Evolutionary conservation across 2,329 filamentous ascomycete genomes (phyloP).

Genomic region (Aulographum hederae): DNA sequence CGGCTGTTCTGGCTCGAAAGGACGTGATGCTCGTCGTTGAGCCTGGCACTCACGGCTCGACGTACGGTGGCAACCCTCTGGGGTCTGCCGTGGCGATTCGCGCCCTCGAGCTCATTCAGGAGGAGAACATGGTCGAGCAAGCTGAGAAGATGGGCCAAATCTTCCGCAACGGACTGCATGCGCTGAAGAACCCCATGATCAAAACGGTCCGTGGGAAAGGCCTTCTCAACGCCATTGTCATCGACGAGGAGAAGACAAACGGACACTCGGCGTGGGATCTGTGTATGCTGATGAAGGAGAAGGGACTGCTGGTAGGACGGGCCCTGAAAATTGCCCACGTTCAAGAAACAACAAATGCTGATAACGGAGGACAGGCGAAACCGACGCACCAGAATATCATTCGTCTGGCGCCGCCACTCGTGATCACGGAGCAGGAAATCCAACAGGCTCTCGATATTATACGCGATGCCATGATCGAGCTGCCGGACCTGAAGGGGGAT

Average conservation of each 20-base stretch:
- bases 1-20: constrained; percentile 69
- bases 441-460: constrained; percentile 63
- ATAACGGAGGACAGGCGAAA: constrained; percentile 51
- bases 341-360: constrained; percentile 11
- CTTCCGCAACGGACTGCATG: constrained; percentile 62
- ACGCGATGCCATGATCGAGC: constrained; percentile 59
- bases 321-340: constrained; percentile 21
- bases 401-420: constrained; percentile 84
- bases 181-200: constrained; percentile 66
- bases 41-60: constrained; percentile 91
- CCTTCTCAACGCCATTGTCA: constrained; percentile 85
- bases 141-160: constrained; percentile 65
- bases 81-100: constrained; percentile 92
- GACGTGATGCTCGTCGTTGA: constrained; percentile 93
- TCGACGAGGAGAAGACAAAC: constrained; percentile 72
- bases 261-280: constrained; percentile 91
- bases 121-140: constrained; percentile 71
- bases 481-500: constrained; percentile 48
- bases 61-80: constrained; percentile 94
- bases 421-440: constrained; percentile 82
- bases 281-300: constrained; percentile 87
- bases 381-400: constrained; percentile 98
- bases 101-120: constrained; percentile 81
- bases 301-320: constrained; percentile 62
- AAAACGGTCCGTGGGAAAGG: constrained; percentile 78